Percentiles rank a stretch among this genome's conserved stretches.
Conservation (phyloP, 805 yeast genomes). For the Wickerhamomyces ciferrii region DNA sequence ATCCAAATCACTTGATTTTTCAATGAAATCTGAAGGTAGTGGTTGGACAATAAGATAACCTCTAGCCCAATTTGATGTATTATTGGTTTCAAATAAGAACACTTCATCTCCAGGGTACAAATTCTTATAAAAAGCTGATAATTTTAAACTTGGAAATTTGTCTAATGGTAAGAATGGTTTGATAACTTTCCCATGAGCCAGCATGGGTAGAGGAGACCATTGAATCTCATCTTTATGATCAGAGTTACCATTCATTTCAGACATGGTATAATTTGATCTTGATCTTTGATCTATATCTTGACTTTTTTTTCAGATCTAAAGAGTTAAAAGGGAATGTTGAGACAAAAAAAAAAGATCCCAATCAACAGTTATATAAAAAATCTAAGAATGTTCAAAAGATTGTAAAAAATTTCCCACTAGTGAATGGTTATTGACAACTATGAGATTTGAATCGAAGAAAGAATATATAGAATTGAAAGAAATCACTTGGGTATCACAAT, state of each 20-base stretch:
- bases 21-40: constrained; percentile 63
- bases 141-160: constrained; percentile 26
- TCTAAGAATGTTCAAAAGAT: no score
- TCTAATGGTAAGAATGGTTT: constrained; percentile 43
- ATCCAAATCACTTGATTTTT: constrained; percentile 51
- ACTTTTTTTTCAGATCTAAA: not conserved
- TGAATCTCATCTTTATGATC: constrained; percentile 5
- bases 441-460: not conserved
- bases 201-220: constrained; percentile 46
- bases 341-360: not conserved
- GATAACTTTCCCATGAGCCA: constrained; percentile 38
- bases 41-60: constrained; percentile 71
- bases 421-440: no score
- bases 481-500: not conserved
- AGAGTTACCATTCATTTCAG: not conserved
- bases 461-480: not conserved
- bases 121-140: constrained; percentile 38
- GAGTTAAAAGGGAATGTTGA: not conserved
- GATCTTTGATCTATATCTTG: not conserved
- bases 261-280: not conserved
- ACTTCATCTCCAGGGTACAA: constrained; percentile 76
- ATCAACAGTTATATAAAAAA: no score
- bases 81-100: constrained; percentile 61
- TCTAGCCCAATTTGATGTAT: constrained; percentile 62
- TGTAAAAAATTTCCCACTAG: no score